Base-by-base conservation (phyloP, 1,139 yeast species). In the Blastobotrys capitulatus region DNA sequence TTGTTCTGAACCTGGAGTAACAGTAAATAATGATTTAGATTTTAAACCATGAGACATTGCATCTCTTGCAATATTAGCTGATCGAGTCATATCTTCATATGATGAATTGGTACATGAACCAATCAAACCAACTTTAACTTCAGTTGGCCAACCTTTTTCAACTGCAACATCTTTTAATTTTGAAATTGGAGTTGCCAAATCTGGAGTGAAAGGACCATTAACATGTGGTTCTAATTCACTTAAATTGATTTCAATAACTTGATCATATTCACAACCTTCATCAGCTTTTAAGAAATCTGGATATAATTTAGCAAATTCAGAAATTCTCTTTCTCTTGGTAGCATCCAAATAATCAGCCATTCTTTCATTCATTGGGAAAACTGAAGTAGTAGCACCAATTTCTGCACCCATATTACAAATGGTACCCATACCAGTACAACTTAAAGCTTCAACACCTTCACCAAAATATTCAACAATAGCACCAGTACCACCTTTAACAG, bases 361-460 rank as follows among this genome's bases (percentile, higher is more conserved):
- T 58, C 96, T 83, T 63, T 82, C 75, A 79, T 88, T 88, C 83
- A 77, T 89, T 73, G 98, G 98, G 95, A 92, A 92, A 59, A 86
- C 90, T 49, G 97, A 92, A 55, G 98, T 92, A 60, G 98, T 90
- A 56, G 97, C 98, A 79, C 98, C 98, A 63, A 90, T 88, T 77
- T 90, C 98, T 61, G 98, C 98, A 82, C 98, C 98, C 98, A 90
- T 90, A 75, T 90, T 90, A 83, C 98, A 90, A 75, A 90, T 92
- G 66, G 98, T 90, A 73, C 95, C 98, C 98, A 90, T 90, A 82
- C 98, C 98, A 58, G 98, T 90, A 77, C 96, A 89, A 46, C 96
- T 87, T 75, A 92, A 86, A 58, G 96, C 83, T 66, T 87, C 84
- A 59, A 90, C 90, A 82, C 98, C 98, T 47, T 84, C 87, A 75